These are phyloP conservation scores for Lepidopterella palustris DNA, from an alignment of 495 filamentous ascomycete species.

Conservation along the genomic window DNA sequence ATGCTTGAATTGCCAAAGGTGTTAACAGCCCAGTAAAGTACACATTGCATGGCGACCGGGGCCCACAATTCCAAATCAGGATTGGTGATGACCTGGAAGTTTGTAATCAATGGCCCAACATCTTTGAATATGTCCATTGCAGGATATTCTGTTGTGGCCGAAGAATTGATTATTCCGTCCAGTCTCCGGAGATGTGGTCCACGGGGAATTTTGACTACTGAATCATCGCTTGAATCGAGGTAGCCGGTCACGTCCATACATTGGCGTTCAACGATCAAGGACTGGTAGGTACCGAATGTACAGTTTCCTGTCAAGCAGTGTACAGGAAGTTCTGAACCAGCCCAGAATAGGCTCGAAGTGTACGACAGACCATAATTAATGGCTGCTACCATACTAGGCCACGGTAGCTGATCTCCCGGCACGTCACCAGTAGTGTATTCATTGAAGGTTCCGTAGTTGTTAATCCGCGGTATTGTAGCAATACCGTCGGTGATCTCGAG, in stretches of 20 bases:
- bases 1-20: slow-evolving; percentile 2
- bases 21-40: slow-evolving; percentile 9
- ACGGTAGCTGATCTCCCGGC: not conserved
- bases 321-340: not conserved
- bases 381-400: slow-evolving; percentile 4
- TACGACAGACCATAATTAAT: slow-evolving; percentile 11
- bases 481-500: not conserved
- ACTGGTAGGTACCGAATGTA: slow-evolving; percentile 11
- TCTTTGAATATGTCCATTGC: not conserved
- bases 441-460: not conserved
- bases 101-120: slow-evolving; percentile 8
- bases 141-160: slow-evolving; percentile 4
- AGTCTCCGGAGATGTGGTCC: slow-evolving; percentile 1
- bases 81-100: slow-evolving; percentile 11
- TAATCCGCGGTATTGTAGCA: slow-evolving; percentile 3
- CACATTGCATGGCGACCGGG: slow-evolving; percentile 12
- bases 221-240: not conserved
- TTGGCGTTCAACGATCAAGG: not conserved
- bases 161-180: slow-evolving; percentile 3
- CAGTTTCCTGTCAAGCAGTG: slow-evolving; percentile 10
- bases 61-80: not conserved
- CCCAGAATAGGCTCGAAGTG: slow-evolving; percentile 1
- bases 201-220: not conserved
- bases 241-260: slow-evolving; percentile 4
- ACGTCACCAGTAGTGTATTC: slow-evolving; percentile 1